Evolutionary conservation across 768 basidiomycete genomes (phyloP), one percentile per base, ranked within the genome.

Genomic region (Leccinum subtestaceum): DNA sequence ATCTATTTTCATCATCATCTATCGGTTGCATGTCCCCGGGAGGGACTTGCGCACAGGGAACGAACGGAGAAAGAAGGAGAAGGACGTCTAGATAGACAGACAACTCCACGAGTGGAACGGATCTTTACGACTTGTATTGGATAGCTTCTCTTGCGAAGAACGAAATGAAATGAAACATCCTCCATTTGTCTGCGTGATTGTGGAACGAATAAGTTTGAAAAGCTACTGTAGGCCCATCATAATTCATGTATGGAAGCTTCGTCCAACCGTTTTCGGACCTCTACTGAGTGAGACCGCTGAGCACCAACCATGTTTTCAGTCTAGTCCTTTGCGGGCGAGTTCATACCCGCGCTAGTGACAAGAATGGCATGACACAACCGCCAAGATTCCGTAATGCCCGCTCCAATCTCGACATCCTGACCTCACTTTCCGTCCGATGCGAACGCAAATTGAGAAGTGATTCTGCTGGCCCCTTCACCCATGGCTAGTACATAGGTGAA

Each of bases 111-210:
- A 61, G 54, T 56, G 52, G 58, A 36, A 62, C 65, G 67, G 61
- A 65, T 56, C 58, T 64, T 60, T 60, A 57, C 64, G 69, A 49
- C 56, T 55, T 55, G 61, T 72, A 72, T 65, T 51, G 53, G 58
- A 60, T 67, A 67, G 51, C 36, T 62, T 60, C 60, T 48, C 36
- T 60, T 67, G 56, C 59, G 58, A 77, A 50, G 82, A 68, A 57
- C 80, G 82, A 65, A 81, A 71, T 43, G 79, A 79, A 66, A 84
- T 73, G 77, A 79, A 83, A 58, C 52, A 46, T 58, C 71, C 64
- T 43, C 60, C 70, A 72, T 46, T 53, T 45, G 36, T 36, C 5
- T 52, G 49, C 10, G 36, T 36, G 64, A 49, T 56, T 45, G 54
- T 12, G 53, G 62, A 53, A n/a, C 56, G 52, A 59, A 50, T 21